These are phyloP conservation scores for Globisporangium barbulae DNA, from an alignment of 352 stramenopile genomes.

Conservation along the genomic window DNA sequence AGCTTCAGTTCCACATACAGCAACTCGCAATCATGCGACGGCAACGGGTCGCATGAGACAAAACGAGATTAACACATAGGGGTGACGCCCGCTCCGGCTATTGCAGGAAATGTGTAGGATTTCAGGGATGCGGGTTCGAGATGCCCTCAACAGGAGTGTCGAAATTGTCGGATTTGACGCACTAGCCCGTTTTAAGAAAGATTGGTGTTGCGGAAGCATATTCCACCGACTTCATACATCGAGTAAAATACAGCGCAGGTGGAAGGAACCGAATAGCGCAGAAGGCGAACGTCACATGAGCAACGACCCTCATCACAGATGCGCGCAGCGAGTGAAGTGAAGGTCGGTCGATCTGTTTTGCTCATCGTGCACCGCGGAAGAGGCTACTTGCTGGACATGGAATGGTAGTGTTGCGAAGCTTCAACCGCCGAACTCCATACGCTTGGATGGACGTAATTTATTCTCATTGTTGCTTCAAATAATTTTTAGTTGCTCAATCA, in stretches of 20 bases:
- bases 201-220: not conserved
- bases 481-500: not conserved
- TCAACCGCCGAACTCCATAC: too few species aligned
- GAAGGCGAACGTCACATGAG: not conserved
- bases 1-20: constrained; percentile 13
- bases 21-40: constrained; percentile 8
- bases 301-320: too few species aligned
- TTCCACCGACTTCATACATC: not conserved
- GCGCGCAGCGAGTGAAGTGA: too few species aligned
- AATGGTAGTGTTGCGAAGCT: too few species aligned
- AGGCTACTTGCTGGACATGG: too few species aligned
- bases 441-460: not conserved
- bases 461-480: not conserved
- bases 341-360: too few species aligned
- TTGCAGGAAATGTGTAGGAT: not conserved
- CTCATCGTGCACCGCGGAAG: too few species aligned
- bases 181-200: constrained; percentile 6
- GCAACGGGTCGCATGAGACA: constrained; percentile 12
- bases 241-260: not conserved
- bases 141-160: too few species aligned
- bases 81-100: not conserved
- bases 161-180: too few species aligned
- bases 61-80: not conserved
- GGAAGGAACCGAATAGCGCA: not conserved
- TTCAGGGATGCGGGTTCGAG: not conserved